phyloP scores from a whole-genome alignment of 1,139 yeast species.

The Suhomyces bribrorum region DNA sequence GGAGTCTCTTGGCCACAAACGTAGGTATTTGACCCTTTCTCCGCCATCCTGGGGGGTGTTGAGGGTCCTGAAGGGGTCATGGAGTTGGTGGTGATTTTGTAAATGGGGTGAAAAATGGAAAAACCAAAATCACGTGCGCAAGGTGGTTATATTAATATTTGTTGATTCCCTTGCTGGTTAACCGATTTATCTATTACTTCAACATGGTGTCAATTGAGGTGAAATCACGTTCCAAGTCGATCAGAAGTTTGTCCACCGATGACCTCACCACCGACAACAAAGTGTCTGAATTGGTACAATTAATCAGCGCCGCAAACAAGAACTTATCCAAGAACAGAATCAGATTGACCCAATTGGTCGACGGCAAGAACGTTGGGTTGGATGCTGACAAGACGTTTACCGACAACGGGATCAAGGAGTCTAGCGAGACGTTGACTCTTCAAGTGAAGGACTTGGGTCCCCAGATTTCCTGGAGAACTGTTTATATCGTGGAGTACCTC shows the following conservation, averaged over 20 bases:
- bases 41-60: too few relatives aligned
- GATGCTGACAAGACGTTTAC: slow-evolving; percentile 31
- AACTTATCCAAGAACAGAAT: slow-evolving; percentile 41
- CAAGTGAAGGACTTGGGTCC: slow-evolving; percentile 88
- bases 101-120: too few relatives aligned
- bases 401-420: slow-evolving; percentile 31
- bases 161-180: too few relatives aligned
- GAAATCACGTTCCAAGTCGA: slow-evolving; percentile 52
- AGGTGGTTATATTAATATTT: too few relatives aligned
- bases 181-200: not conserved
- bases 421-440: slow-evolving; percentile 33
- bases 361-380: slow-evolving; percentile 37
- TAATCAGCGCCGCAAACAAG: slow-evolving; percentile 47
- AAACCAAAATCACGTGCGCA: too few relatives aligned
- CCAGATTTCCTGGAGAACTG: slow-evolving; percentile 90
- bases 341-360: slow-evolving; percentile 36
- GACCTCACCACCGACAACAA: slow-evolving; percentile 33
- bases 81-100: too few relatives aligned
- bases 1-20: too few relatives aligned
- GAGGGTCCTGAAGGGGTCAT: too few relatives aligned
- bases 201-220: slow-evolving; percentile 43
- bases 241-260: slow-evolving; percentile 43
- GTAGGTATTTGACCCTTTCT: too few relatives aligned
- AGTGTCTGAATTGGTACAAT: slow-evolving; percentile 34
- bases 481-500: slow-evolving; percentile 78